Evolutionary conservation across 495 filamentous ascomycete genomes (phyloP), one percentile per base, ranked within the genome.

Genomic region (Neurospora sp.): DNA sequence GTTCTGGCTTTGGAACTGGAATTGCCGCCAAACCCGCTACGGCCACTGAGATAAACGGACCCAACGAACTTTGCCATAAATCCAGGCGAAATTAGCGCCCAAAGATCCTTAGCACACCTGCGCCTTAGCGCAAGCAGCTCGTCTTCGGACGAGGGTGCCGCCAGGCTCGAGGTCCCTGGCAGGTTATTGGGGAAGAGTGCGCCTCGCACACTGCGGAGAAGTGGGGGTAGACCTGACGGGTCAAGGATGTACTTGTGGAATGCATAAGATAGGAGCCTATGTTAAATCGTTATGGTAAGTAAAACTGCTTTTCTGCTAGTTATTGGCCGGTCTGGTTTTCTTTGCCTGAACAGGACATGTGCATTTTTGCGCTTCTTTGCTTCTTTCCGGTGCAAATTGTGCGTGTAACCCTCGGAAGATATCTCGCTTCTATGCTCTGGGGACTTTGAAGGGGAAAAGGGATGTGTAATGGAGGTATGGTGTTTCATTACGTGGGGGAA

Each of bases 151-250:
- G 84, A 80, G 71, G 87, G 86, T 37, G 85, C 77, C 36, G 82
- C 74, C 72, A 88, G 79, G 71, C 80, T 82, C 73, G 86, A 78
- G 15, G 81, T 79, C 42, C 83, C 87, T 73, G 83, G 85, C 73
- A 88, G 82, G 82, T 96, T 94, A 83, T 90, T 88, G 37, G 94
- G 94, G 80, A 97, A 97, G 59, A 97, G 82, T 71, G 90, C 86
- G 70, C 86, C 88, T 80, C 95, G 90, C 77, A 89, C 85, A 72
- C 86, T 87, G 78, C 89, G 88, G 74, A 98, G 90, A 73, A 94
- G 84, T 75, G 88, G 86, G 81, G 93, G 92, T 71, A 96, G 85
- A 77, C 90, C 85, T 73, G 86, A 82, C 71, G 92, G 87, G 82
- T 90, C 88, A 34, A 92, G 83, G 73, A 96, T 79, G 77, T 89